Evolutionary conservation across 129 eudicot species (phyloP), one percentile per base, ranked within the genome.

Genomic region (Apium graveolens): DNA sequence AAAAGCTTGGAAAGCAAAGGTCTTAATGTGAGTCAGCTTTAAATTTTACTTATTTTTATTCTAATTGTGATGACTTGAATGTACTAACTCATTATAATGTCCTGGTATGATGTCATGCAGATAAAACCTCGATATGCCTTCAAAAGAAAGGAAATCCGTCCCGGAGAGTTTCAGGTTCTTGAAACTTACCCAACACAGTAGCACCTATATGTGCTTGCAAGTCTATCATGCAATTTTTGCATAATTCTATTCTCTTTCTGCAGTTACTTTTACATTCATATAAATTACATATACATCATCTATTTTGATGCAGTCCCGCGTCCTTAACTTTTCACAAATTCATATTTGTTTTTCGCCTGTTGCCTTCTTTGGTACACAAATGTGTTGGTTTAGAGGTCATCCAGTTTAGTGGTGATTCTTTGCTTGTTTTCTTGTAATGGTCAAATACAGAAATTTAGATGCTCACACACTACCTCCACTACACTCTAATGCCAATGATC

Each of bases 1-100:
- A 95, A 90, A 81, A 95, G 99, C 81, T 84, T 95, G 91, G 99
- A 92, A 86, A 86, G 92, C 77, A 95, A 95, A 87, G 97, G 97
- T 84, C 81, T 90, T 73, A 74, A 83, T 76, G 97, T 95, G 78
- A 90, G 97, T 85, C 80, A n/a, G 49, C 34, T 42, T 76, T 60
- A 24, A 4, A 46, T 5, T 37, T 62, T 43, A 76, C 10, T 16
- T 53, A 18, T 75, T 57, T 74, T 35, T 48, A 51, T 76, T 53
- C 78, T 73, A 17, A 80, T 77, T 44, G 60, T 68, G 42, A 17
- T 75, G 77, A 70, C 26, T 73, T 83, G 63, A 51, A 75, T 39
- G 27, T 10, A 51, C 32, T 77, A 65, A 27, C 60, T 27, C 9
- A 29, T 29, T 39, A 26, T 73, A 29, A 46, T 43, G n/a, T 43